A percentile compares a stretch with the other conserved stretches of the same genome.
Evolutionary conservation across 2,329 filamentous ascomycete species (phyloP).

Genomic region (Fusarium sulawesiense): DNA sequence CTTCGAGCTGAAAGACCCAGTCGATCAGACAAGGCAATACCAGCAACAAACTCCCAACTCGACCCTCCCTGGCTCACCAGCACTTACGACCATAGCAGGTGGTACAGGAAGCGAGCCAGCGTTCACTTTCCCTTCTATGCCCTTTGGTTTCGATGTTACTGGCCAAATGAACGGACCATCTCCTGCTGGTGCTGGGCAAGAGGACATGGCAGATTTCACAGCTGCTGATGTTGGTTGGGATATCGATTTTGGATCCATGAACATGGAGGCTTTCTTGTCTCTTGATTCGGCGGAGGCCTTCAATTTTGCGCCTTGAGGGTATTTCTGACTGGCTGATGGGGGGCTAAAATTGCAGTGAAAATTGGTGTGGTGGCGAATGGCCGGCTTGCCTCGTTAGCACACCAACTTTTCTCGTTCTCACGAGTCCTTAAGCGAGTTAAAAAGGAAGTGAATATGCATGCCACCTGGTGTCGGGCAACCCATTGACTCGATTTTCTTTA

Average conservation of each 20-base stretch:
- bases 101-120: conserved; percentile 33
- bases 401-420: neutral
- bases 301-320: conserved; percentile 37
- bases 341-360: neutral
- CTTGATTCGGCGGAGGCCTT: conserved; percentile 46
- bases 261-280: conserved; percentile 50
- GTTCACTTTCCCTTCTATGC: conserved; percentile 48
- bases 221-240: conserved; percentile 48
- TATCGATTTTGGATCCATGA: conserved; percentile 49
- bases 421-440: neutral
- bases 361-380: too few relatives aligned
- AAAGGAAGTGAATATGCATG: neutral
- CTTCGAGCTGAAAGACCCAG: conserved; percentile 41
- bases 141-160: conserved; percentile 44
- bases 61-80: conserved; percentile 35
- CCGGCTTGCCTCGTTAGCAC: too few relatives aligned
- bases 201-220: conserved; percentile 46
- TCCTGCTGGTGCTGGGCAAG: conserved; percentile 31
- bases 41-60: conserved; percentile 23
- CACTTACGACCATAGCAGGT: conserved; percentile 13
- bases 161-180: conserved; percentile 39
- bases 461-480: too few relatives aligned
- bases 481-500: neutral
- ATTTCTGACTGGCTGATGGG: too few relatives aligned
- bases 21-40: conserved; percentile 32